These are phyloP conservation scores for Phytophthora pistaciae DNA, from an alignment of 352 stramenopile genomes.

Conservation along the genomic window DNA sequence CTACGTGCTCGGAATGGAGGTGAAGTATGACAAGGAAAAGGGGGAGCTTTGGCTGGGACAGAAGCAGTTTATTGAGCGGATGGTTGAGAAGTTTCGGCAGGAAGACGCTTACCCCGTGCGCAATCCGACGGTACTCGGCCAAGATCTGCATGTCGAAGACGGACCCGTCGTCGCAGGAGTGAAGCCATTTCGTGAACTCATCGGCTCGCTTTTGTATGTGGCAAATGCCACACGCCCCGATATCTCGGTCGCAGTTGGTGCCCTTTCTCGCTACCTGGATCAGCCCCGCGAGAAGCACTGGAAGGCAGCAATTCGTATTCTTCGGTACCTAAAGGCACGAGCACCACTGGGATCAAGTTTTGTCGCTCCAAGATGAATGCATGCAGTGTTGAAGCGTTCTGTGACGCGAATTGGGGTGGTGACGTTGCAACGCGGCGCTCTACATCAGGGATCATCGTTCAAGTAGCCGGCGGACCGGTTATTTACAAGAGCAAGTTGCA, in stretches of 20 bases:
- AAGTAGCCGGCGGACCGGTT: no score
- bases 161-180: not conserved
- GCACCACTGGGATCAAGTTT: no score
- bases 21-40: not conserved
- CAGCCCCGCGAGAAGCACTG: not conserved
- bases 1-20: slow-evolving; percentile 7
- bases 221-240: slow-evolving; percentile 32
- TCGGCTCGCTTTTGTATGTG: slow-evolving; percentile 30
- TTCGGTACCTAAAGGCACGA: not conserved
- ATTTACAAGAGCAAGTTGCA: no score
- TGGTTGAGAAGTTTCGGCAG: slow-evolving; percentile 3
- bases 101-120: slow-evolving; percentile 4
- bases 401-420: no score
- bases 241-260: slow-evolving; percentile 17
- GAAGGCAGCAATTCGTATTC: not conserved
- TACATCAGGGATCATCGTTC: no score
- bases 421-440: no score
- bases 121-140: slow-evolving; percentile 2
- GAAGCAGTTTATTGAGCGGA: not conserved
- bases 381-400: slow-evolving; percentile 4
- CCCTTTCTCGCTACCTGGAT: not conserved
- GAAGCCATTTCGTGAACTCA: slow-evolving; percentile 14
- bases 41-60: not conserved
- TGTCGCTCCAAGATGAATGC: no score
- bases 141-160: slow-evolving; percentile 9